These are phyloP conservation scores for Irpex lacteus DNA, from an alignment of 1,284 basidiomycete species.

Conservation along the genomic window DNA sequence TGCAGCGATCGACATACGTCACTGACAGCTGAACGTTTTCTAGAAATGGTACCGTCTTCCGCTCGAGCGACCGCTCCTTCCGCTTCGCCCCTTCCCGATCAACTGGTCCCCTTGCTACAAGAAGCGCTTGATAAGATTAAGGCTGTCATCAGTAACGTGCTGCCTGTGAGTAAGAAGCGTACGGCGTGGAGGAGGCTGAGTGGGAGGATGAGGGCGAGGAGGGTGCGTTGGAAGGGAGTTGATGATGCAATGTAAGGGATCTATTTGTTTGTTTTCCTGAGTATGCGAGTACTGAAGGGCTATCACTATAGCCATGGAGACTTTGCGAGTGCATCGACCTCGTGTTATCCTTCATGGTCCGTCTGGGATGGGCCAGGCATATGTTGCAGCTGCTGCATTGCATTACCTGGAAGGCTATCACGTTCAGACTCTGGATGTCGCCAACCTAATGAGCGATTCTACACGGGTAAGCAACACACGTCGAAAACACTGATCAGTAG, in stretches of 20 bases:
- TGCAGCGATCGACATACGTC: slow-evolving; percentile 4
- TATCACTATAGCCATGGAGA: slow-evolving; percentile 79
- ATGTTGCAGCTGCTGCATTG: slow-evolving; percentile 86
- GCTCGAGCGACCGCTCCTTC: slow-evolving; percentile 86
- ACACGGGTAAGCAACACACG: slow-evolving; percentile 58
- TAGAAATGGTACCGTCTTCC: slow-evolving; percentile 92
- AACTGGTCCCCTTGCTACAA: slow-evolving; percentile 81
- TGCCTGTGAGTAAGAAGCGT: slow-evolving; percentile 74
- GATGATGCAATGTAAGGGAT: slow-evolving; percentile 74
- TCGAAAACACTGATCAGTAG: not conserved
- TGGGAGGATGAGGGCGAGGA: slow-evolving; percentile 77
- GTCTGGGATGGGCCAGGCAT: slow-evolving; percentile 87
- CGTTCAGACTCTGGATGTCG: slow-evolving; percentile 91
- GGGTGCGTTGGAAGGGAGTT: slow-evolving; percentile 81
- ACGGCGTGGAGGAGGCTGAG: slow-evolving; percentile 92
- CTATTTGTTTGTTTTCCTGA: slow-evolving; percentile 13
- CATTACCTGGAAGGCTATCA: slow-evolving; percentile 97
- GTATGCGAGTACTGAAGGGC: not conserved
- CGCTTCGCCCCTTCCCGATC: slow-evolving; percentile 81
- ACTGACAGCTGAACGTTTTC: slow-evolving; percentile 5
- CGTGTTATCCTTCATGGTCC: slow-evolving; percentile 84
- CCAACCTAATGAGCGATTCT: slow-evolving; percentile 86
- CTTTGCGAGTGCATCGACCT: slow-evolving; percentile 87
- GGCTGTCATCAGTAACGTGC: slow-evolving; percentile 60
- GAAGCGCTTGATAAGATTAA: slow-evolving; percentile 73